These are phyloP conservation scores for Aaosphaeria arxii DNA, from an alignment of 2,329 filamentous ascomycete species.

Conservation along the genomic window DNA sequence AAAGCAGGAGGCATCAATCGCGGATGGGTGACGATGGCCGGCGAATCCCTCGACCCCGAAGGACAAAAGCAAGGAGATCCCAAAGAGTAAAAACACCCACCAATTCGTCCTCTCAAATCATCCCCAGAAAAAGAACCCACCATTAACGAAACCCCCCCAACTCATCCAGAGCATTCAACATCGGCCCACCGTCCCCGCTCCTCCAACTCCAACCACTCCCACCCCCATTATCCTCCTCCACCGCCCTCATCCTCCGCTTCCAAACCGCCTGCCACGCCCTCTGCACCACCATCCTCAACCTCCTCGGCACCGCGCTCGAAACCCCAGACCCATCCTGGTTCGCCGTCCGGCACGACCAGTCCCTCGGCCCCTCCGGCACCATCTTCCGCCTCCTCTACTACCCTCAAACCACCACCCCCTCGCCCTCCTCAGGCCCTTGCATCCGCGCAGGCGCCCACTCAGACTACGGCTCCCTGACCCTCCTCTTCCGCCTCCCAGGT, in stretches of 20 bases:
- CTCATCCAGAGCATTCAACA: conserved; percentile 78
- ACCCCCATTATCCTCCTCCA: conserved; percentile 56
- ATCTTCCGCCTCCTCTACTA: conserved; percentile 55
- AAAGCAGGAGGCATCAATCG: conserved; percentile 62
- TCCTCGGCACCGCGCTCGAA: conserved; percentile 75
- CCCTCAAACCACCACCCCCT: conserved; percentile 23
- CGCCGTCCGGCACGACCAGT: conserved; percentile 57
- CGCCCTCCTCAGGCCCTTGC: conserved; percentile 34
- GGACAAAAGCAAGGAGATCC: conserved; percentile 81
- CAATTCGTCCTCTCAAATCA: conserved; percentile 1
- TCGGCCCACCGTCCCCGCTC: conserved; percentile 67
- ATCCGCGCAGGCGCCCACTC: conserved; percentile 89
- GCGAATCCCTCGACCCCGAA: conserved; percentile 81
- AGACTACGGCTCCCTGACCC: conserved; percentile 70
- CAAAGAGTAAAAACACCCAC: conserved; percentile 62
- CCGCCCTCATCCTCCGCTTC: conserved; percentile 64
- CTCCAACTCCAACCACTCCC: conserved; percentile 73
- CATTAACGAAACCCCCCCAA: background rate
- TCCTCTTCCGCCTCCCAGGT: conserved; percentile 79
- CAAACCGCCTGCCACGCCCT: conserved; percentile 67
- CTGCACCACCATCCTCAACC: conserved; percentile 68
- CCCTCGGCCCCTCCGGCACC: conserved; percentile 50
- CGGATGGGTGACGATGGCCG: conserved; percentile 86
- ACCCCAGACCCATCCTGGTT: conserved; percentile 56
- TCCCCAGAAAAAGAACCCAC: background rate